These are phyloP conservation scores for Gamarada debralockiae DNA, from an alignment of 495 filamentous ascomycete genomes.

Conservation along the genomic window DNA sequence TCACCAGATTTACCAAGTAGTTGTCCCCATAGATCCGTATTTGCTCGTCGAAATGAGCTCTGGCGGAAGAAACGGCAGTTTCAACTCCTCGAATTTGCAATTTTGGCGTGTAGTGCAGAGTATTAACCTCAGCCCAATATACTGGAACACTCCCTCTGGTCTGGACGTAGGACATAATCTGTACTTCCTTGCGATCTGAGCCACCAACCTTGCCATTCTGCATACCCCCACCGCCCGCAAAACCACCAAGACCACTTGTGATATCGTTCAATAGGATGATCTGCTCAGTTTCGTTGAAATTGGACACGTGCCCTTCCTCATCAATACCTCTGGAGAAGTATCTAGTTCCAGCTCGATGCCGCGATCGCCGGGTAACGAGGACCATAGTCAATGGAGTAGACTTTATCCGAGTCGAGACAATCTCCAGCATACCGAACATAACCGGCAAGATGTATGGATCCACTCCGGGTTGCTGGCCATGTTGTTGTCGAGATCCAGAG, in stretches of 20 bases:
- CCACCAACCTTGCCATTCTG: slow-evolving; percentile 62
- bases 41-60: slow-evolving; percentile 86
- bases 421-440: slow-evolving; percentile 91
- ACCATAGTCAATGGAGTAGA: slow-evolving; percentile 76
- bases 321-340: slow-evolving; percentile 95
- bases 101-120: slow-evolving; percentile 81
- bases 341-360: slow-evolving; percentile 83
- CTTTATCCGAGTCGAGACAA: slow-evolving; percentile 76
- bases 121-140: slow-evolving; percentile 94
- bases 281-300: slow-evolving; percentile 98
- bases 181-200: slow-evolving; percentile 63
- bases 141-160: slow-evolving; percentile 92
- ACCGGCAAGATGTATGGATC: slow-evolving; percentile 95
- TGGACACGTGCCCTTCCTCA: slow-evolving; percentile 87
- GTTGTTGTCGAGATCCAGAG: slow-evolving; percentile 44
- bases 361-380: slow-evolving; percentile 81
- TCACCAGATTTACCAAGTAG: slow-evolving; percentile 93
- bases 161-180: slow-evolving; percentile 90
- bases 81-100: slow-evolving; percentile 84
- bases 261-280: slow-evolving; percentile 80
- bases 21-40: slow-evolving; percentile 92
- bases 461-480: slow-evolving; percentile 65
- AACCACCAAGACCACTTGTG: slow-evolving; percentile 67
- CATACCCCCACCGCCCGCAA: slow-evolving; percentile 70
- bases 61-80: slow-evolving; percentile 72